phyloP scores from a whole-genome alignment of 495 filamentous ascomycete species.

The Penicillium parvum region DNA sequence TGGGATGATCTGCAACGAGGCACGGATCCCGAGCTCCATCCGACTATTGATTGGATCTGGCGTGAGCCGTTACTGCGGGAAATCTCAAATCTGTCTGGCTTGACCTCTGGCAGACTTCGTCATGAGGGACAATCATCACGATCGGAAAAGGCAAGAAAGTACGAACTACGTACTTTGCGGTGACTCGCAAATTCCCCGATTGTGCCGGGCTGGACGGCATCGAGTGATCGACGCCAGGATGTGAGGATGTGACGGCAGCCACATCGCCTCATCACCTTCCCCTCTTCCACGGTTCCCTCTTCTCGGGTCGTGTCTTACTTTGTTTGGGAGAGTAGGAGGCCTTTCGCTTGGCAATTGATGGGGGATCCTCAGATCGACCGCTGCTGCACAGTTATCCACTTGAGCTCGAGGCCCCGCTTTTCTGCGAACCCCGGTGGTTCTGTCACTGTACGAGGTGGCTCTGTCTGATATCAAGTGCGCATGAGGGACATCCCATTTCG shows the following conservation, averaged over 20 bases:
- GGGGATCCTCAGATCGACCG: conserved; percentile 18
- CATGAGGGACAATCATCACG: no score
- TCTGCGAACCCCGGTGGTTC: no score
- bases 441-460: no score
- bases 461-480: no score
- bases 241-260: conserved; percentile 10
- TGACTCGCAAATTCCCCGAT: conserved; percentile 11
- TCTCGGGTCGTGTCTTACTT: no score
- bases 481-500: no score
- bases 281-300: no score
- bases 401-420: conserved; percentile 2
- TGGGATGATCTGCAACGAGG: conserved; percentile 25
- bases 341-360: conserved; percentile 3
- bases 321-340: not conserved
- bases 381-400: not conserved
- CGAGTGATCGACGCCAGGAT: conserved; percentile 6
- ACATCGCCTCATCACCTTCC: conserved; percentile 1
- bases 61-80: conserved; percentile 26
- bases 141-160: no score
- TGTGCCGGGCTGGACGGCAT: not conserved
- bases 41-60: conserved; percentile 31
- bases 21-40: conserved; percentile 27
- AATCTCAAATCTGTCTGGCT: conserved; percentile 37
- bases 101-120: no score
- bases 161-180: no score